These are phyloP conservation scores for Serendipita indica DNA, from an alignment of 768 basidiomycete genomes.

Conservation along the genomic window DNA sequence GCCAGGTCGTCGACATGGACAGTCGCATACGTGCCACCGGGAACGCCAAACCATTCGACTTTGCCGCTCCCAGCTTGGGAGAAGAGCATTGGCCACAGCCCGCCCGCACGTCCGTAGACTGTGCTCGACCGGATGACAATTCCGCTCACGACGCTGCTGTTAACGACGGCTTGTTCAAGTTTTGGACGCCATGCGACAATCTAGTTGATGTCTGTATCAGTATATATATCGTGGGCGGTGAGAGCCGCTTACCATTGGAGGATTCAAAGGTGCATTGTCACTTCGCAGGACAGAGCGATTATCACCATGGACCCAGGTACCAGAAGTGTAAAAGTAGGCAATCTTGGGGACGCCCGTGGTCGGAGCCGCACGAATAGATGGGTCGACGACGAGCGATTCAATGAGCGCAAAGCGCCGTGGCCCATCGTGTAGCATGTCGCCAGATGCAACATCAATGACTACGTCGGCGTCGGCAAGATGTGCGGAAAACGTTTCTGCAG, in stretches of 20 bases:
- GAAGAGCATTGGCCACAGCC: slow-evolving; percentile 26
- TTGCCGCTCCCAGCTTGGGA: slow-evolving; percentile 21
- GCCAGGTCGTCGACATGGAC: slow-evolving; percentile 35
- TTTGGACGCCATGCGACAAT: slow-evolving; percentile 24
- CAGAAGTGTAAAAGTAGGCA: slow-evolving; percentile 32
- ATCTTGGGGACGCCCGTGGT: slow-evolving; percentile 24
- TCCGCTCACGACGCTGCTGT: slow-evolving; percentile 25
- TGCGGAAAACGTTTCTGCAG: not conserved
- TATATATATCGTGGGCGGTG: not conserved
- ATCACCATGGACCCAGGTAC: slow-evolving; percentile 32
- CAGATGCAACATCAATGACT: slow-evolving; percentile 17
- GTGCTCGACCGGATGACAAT: slow-evolving; percentile 32
- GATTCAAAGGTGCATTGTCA: slow-evolving; percentile 24
- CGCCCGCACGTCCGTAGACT: slow-evolving; percentile 31
- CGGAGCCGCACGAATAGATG: slow-evolving; percentile 19
- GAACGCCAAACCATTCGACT: slow-evolving; percentile 24
- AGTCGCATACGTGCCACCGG: slow-evolving; percentile 23
- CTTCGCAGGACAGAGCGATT: slow-evolving; percentile 22
- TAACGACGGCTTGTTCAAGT: slow-evolving; percentile 23
- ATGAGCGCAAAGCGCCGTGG: slow-evolving; percentile 20
- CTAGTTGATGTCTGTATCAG: slow-evolving; percentile 16
- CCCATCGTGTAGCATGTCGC: slow-evolving; percentile 20
- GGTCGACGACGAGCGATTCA: slow-evolving; percentile 27
- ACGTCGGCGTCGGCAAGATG: slow-evolving; percentile 2
- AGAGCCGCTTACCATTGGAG: too few species aligned